These are phyloP conservation scores for Trichoderma virens DNA, from an alignment of 495 filamentous ascomycete genomes.

Conservation along the genomic window DNA sequence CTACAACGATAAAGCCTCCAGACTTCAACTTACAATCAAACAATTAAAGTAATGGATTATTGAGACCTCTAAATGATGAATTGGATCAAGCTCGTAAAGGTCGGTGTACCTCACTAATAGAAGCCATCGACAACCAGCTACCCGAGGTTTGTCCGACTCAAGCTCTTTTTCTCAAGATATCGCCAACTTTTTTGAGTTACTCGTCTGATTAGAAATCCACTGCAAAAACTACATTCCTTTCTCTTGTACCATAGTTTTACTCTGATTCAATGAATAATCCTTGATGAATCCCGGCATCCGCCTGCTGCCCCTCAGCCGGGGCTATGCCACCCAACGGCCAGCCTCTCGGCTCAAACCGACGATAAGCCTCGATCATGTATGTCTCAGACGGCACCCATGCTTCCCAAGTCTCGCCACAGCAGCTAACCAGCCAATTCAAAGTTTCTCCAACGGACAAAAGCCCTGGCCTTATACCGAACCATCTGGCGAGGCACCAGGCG, in stretches of 20 bases:
- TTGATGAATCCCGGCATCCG: constrained; percentile 25
- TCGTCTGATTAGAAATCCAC: background rate
- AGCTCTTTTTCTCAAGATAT: background rate
- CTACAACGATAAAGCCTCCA: background rate
- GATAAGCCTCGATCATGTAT: constrained; percentile 45
- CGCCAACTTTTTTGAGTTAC: background rate
- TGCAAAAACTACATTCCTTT: background rate
- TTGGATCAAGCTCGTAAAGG: background rate
- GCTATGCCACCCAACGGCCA: constrained; percentile 29
- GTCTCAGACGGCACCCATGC: too few species aligned
- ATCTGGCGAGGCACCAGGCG: constrained; percentile 43
- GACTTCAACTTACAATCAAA: background rate
- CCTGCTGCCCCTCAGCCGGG: constrained; percentile 25
- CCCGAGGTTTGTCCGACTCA: background rate
- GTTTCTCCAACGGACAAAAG: constrained; percentile 53
- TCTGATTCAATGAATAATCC: background rate
- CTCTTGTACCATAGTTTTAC: background rate
- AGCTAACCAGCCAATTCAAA: constrained; percentile 21
- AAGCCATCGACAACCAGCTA: background rate
- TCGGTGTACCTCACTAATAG: background rate
- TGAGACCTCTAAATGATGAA: background rate
- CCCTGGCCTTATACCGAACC: constrained; percentile 49
- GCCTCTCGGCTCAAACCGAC: constrained; percentile 29
- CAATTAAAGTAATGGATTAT: too few species aligned
- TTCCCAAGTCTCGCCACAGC: too few species aligned